Base-by-base conservation (phyloP, 148 eudicot species). In the Cornus kousa region DNA sequence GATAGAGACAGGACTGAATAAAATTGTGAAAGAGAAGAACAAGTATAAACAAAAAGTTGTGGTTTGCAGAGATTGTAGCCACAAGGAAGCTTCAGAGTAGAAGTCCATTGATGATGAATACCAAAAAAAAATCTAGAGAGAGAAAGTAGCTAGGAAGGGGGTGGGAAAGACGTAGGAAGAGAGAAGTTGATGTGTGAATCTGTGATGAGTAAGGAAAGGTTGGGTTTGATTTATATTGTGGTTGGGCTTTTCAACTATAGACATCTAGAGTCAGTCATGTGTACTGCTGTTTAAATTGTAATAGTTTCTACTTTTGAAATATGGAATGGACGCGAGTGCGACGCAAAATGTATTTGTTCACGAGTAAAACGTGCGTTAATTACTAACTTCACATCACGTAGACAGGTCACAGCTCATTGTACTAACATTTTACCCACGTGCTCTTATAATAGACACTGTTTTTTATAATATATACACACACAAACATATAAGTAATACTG, bases 11-110 rank as follows among this genome's bases (percentile, higher is more conserved):
- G 1, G 28, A 81, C 5, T 43, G 10, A 78, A 57, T 57, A 71
- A 67, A 50, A 65, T 16, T 33, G 81, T 62, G 10, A 74, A 64
- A 31, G 67, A 74, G 78, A 82, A 77, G 73, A 68, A 50, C 13
- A 64, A 6, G 16, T 43, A 43, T 6, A 75, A 0, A 17, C 57
- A 37, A 16, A 65, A 75, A 39, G 35, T 60, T 22, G 22, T 74
- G 46, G 68, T 28, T 16, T 64, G 19, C 0, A 23, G 24, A 12
- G 7, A 48, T 35, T 7, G 53, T 39, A 5, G 22, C 19, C 12
- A 69, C 6, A 12, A 70, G n/a, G 10, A 20, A 40, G 69, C 8
- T 23, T 10, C 55, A 22, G 20, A 43, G 48, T 6, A 43, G 8
- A 3, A 39, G 71, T 66, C 78, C 78, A 76, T 76, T 6, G 6